Base-by-base conservation (phyloP, 1,284 basidiomycete species). In the Sphagnurus paluster region DNA sequence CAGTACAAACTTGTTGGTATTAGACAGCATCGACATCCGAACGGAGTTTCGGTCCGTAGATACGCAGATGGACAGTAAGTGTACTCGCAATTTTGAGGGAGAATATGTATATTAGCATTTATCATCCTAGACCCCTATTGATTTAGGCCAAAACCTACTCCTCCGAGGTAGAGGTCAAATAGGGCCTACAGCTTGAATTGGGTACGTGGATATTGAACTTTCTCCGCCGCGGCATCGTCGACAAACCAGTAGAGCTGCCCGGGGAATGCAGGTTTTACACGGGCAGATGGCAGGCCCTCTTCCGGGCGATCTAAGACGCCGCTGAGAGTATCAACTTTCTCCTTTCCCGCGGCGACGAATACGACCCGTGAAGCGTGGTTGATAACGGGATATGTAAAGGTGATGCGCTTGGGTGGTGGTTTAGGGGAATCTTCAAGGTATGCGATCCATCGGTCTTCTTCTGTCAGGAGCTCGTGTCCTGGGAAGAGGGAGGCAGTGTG, bases 401-500 rank as follows among this genome's bases (percentile, higher is more conserved):
- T 97, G 68, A 98, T 89, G 49, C 96, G 81, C 57, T 79, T 83
- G 13, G 84, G 75, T n/a, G 96, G 96, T 0, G 92, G 93, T 68
- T 99, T 98, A 30, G 96, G 96, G 43, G 87, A 89, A 70, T 98
- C 93, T 41, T 90, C 84, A 60, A 99, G 77, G 65, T 86, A 90
- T 0, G 95, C 95, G 11, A 99, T 90, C 96, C 96, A 99, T 45
- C 92, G 79, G 63, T 92, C 90, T 48, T 79, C 81, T 70, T 98
- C 96, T 19, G 72, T 61, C 28, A 99, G 79, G 33, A 98, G 79
- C 45, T 80, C 79, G 66, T 98, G 96, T 4, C 80, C 88, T 13
- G 96, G 94, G 80, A 99, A 99, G 53, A 99, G 84, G 10, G 90
- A 94, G 56, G 89, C 93, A 19, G 95, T 98, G 75, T 99, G 97